phyloP scores from a whole-genome alignment of 768 basidiomycete species.

The Serendipita vermifera region DNA sequence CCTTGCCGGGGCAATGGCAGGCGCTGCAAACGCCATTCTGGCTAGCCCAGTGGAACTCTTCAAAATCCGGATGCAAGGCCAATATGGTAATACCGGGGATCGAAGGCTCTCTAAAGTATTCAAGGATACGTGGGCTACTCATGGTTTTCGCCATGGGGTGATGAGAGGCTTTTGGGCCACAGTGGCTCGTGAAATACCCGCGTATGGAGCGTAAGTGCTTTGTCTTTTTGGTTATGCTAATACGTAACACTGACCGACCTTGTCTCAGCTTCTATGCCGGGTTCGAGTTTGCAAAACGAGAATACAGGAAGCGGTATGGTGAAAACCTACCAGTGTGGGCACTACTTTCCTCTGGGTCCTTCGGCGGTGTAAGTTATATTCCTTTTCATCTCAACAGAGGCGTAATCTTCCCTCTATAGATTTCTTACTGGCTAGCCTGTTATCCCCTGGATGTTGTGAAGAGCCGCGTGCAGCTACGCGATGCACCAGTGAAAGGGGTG shows the following conservation, averaged over 20 bases:
- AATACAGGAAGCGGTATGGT: conserved; percentile 52
- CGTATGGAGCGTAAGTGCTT: conserved; percentile 69
- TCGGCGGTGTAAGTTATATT: conserved; percentile 51
- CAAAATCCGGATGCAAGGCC: conserved; percentile 95
- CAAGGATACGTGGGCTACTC: conserved; percentile 72
- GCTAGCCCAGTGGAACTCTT: conserved; percentile 98
- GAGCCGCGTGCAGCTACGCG: conserved; percentile 72
- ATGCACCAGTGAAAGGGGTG: conserved; percentile 56
- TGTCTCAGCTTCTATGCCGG: conserved; percentile 31
- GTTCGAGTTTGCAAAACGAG: conserved; percentile 81
- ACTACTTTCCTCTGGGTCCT: conserved; percentile 66
- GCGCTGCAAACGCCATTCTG: conserved; percentile 76
- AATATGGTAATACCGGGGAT: conserved; percentile 73
- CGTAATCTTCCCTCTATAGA: conserved; percentile 28
- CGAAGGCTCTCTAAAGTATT: conserved; percentile 61
- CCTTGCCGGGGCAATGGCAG: conserved; percentile 81
- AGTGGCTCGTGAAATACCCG: conserved; percentile 85
- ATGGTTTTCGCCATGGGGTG: conserved; percentile 76
- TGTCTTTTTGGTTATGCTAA: not conserved
- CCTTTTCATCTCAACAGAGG: conserved; percentile 8
- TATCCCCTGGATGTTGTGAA: conserved; percentile 92
- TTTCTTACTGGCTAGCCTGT: conserved; percentile 88
- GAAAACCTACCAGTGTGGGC: conserved; percentile 71
- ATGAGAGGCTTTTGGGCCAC: conserved; percentile 99
- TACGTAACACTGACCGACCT: not conserved